Conservation (phyloP, 108 stramenopile genomes). For the Thalassiosira profunda region DNA sequence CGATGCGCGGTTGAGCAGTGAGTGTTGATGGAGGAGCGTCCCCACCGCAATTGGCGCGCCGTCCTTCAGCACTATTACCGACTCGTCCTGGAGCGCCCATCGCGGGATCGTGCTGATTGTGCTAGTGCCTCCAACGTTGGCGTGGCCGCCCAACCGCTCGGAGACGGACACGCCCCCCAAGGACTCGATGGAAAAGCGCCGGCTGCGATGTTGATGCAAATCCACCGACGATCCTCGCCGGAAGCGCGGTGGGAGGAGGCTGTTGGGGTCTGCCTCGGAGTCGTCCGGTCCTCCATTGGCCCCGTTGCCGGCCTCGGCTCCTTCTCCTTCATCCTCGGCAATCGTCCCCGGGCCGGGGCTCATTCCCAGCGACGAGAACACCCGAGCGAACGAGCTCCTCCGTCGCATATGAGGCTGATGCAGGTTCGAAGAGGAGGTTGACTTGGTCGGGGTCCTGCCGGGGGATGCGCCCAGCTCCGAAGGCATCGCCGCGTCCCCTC, state of each 20-base stretch:
- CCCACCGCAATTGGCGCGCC: slow-evolving; percentile 33
- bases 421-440: not conserved
- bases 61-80: slow-evolving; percentile 43
- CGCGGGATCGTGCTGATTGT: slow-evolving; percentile 19
- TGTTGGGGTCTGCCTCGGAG: slow-evolving; percentile 6
- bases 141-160: not conserved
- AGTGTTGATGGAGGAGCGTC: slow-evolving; percentile 41
- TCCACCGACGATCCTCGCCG: slow-evolving; percentile 19
- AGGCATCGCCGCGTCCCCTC: too few species aligned
- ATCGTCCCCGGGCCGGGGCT: slow-evolving; percentile 7
- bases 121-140: not conserved
- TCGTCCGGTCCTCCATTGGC: slow-evolving; percentile 16
- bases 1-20: slow-evolving; percentile 11
- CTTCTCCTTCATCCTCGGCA: slow-evolving; percentile 8
- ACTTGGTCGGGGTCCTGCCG: not conserved
- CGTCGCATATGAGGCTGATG: too few species aligned
- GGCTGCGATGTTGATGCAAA: not conserved
- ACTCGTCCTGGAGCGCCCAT: slow-evolving; percentile 40
- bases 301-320: not conserved
- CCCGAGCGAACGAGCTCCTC: slow-evolving; percentile 28
- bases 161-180: not conserved
- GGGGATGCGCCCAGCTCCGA: not conserved
- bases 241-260: slow-evolving; percentile 21
- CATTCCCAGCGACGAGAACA: slow-evolving; percentile 45
- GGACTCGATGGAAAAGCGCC: too few species aligned